Percentiles rank a stretch among this genome's conserved stretches.
These are phyloP conservation scores for Cronartium quercuum DNA, from an alignment of 1,284 basidiomycete species.

Conservation along the genomic window DNA sequence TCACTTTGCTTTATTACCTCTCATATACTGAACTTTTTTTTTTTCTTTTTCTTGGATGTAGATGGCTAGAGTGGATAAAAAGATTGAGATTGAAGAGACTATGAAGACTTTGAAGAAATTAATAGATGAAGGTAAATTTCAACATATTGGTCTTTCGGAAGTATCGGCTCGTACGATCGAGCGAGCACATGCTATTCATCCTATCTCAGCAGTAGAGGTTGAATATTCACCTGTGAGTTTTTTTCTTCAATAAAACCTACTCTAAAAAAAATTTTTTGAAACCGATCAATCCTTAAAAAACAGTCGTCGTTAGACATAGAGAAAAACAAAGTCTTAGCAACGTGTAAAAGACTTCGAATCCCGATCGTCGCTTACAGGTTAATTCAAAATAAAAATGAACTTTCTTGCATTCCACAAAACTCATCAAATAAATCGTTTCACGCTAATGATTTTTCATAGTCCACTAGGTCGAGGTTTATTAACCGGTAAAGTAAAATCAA, in stretches of 20 bases:
- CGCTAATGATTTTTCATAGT: constrained; percentile 42
- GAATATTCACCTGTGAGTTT: constrained; percentile 41
- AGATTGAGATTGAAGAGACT: constrained; percentile 29
- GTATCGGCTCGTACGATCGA: constrained; percentile 43
- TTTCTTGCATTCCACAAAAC: neutral
- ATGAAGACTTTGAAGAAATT: constrained; percentile 44
- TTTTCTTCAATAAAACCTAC: neutral
- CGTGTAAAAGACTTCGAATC: constrained; percentile 50
- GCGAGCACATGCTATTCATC: constrained; percentile 42
- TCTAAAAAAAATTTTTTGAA: neutral
- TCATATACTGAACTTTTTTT: constrained; percentile 40
- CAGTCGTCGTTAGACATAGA: constrained; percentile 47
- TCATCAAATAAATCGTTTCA: neutral
- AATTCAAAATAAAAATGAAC: neutral
- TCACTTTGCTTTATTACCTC: constrained; percentile 2
- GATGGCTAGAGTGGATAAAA: constrained; percentile 37
- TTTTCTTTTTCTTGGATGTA: constrained; percentile 22
- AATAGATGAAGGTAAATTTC: constrained; percentile 46
- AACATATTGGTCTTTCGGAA: constrained; percentile 46
- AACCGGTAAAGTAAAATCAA: constrained; percentile 45
- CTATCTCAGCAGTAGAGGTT: constrained; percentile 45
- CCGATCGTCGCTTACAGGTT: constrained; percentile 50
- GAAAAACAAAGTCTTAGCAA: constrained; percentile 50
- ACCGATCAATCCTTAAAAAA: neutral
- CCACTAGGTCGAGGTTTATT: constrained; percentile 52